Conservation (phyloP, 257 asterid species). For the Linderniella brevidens region DNA sequence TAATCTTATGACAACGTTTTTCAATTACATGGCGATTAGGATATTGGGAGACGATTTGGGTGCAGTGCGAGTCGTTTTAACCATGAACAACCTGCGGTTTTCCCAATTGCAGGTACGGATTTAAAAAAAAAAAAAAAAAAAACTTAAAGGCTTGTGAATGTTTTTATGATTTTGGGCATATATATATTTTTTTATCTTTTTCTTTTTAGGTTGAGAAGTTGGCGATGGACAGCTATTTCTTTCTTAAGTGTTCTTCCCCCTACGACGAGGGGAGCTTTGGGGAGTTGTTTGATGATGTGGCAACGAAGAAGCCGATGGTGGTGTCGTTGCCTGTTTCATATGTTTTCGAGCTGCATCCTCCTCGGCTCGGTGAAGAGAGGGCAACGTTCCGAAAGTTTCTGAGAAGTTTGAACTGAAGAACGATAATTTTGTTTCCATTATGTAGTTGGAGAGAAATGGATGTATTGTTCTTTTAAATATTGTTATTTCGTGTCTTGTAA, state of each 20-base stretch:
- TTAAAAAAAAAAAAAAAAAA: background rate
- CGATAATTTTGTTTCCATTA: too few species aligned
- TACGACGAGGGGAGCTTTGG: slow-evolving; percentile 65
- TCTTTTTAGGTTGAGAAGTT: slow-evolving; percentile 60
- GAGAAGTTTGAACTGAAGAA: too few species aligned
- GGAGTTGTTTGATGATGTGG: slow-evolving; percentile 27
- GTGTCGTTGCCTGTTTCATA: slow-evolving; percentile 55
- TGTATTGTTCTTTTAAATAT: too few species aligned
- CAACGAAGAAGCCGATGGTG: slow-evolving; percentile 22
- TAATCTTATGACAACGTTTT: slow-evolving; percentile 27
- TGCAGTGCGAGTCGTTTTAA: slow-evolving; percentile 41
- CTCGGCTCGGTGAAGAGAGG: slow-evolving; percentile 5
- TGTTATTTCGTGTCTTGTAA: too few species aligned
- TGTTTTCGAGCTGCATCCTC: slow-evolving; percentile 42
- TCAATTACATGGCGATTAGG: slow-evolving; percentile 57
- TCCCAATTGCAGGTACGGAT: slow-evolving; percentile 58
- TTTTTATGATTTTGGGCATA: background rate
- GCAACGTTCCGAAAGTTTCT: too few species aligned
- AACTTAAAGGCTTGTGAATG: background rate
- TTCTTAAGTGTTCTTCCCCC: slow-evolving; percentile 49
- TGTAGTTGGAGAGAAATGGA: too few species aligned
- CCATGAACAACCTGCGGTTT: slow-evolving; percentile 69
- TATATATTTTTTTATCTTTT: background rate
- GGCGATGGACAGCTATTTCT: slow-evolving; percentile 63
- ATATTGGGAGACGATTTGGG: slow-evolving; percentile 39